Base-by-base conservation (phyloP, 345 rosid genomes). In the Populus alba region DNA sequence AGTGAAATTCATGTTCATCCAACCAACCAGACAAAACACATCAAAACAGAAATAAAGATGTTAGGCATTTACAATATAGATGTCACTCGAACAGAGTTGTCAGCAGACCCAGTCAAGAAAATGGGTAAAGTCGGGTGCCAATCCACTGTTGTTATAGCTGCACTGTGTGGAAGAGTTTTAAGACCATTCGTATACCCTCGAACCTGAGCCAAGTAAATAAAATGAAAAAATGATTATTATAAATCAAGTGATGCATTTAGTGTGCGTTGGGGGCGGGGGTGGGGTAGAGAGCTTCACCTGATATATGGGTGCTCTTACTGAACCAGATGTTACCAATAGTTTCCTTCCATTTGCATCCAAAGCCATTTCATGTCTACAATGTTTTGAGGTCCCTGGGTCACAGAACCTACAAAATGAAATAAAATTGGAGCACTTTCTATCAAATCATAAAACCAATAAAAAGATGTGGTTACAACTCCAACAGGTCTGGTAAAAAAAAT, bases 71-170 rank as follows among this genome's bases (percentile, higher is more conserved):
- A 89, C 18, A 66, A 77, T 3, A 86, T 78, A 20, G 92, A 86
- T 45, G 92, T 87, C 45, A 91, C 92, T 25, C 90, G 86, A 68
- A 91, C 92, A 0, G 95, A 91, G 83, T 88, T 76, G 85, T 91
- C 95, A 17, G 89, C 89, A 16, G 95, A 91, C 8, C 92, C 95
- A 2, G 95, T 91, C 85, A 89, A 77, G 86, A 85, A 91, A 55
- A 89, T 72, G 29, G 95, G 95, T 82, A 88, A 81, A 29, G 89
- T 87, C 23, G 95, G 95, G 76, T 91, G 95, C 92, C 95, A 91
- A 70, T 91, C 95, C 70, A 91, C 92, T 1, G 95, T 88, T 45
- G 89, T 86, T 77, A 91, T 83, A 37, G 90, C 84, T 33, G 91
- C 89, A 77, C 72, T 81, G 79, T 91, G 95, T 6, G 95, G 87